Percentiles rank a stretch among this genome's conserved stretches.
Conservation (phyloP, 148 eudicot genomes). For the Simmondsia chinensis region DNA sequence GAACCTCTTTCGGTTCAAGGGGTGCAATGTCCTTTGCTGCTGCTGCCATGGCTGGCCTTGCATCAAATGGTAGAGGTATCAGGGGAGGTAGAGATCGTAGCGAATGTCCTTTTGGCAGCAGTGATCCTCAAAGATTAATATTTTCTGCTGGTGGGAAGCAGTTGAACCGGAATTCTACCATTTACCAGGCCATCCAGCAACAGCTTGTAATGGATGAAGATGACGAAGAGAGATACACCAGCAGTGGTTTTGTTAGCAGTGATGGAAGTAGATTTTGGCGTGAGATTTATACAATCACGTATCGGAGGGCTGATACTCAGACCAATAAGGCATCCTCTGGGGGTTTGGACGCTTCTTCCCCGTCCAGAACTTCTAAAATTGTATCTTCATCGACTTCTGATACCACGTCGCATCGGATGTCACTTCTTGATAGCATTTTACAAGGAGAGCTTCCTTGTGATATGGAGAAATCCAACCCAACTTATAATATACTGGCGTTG, state of each 20-base stretch:
- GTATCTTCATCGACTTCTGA: slow-evolving; percentile 36
- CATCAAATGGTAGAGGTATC: slow-evolving; percentile 73
- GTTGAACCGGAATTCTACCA: slow-evolving; percentile 69
- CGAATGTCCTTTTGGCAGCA: slow-evolving; percentile 54
- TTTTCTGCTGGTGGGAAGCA: slow-evolving; percentile 90
- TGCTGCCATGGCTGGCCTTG: slow-evolving; percentile 98
- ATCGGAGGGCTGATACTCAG: slow-evolving; percentile 66
- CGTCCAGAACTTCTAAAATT: slow-evolving; percentile 38
- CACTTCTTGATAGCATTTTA: slow-evolving; percentile 81
- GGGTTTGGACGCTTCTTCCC: slow-evolving; percentile 24
- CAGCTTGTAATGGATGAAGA: slow-evolving; percentile 85
- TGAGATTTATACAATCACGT: slow-evolving; percentile 76
- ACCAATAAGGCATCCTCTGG: slow-evolving; percentile 41
- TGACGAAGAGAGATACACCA: slow-evolving; percentile 62
- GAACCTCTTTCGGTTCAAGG: slow-evolving; percentile 67
- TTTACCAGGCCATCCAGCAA: slow-evolving; percentile 87
- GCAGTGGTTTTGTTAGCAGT: slow-evolving; percentile 51
- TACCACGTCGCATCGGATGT: slow-evolving; percentile 30
- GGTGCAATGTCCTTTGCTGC: slow-evolving; percentile 99
- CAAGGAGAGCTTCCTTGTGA: slow-evolving; percentile 95
- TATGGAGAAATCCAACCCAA: slow-evolving; percentile 72
- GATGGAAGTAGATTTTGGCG: slow-evolving; percentile 89
- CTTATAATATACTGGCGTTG: slow-evolving; percentile 69
- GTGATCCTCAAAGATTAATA: slow-evolving; percentile 53
- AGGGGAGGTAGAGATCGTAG: slow-evolving; percentile 70